A percentile compares a stretch with the other conserved stretches of the same genome.
Conservation (phyloP, 179 eudicot genomes). For the Corrigiola litoralis region DNA sequence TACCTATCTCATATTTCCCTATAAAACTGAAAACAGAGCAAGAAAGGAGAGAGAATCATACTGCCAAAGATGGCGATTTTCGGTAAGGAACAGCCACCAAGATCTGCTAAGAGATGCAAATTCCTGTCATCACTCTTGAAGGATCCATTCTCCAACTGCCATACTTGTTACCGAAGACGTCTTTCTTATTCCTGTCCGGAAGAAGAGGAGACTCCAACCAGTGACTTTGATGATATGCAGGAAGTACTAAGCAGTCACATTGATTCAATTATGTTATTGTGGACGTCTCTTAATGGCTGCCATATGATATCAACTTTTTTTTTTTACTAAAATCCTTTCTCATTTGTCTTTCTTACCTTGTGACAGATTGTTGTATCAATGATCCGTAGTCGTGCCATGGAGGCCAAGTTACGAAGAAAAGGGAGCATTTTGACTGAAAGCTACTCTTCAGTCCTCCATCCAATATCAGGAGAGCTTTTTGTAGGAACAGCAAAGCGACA, state of each 20-base stretch:
- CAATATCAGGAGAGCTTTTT: slow-evolving; percentile 37
- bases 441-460: slow-evolving; percentile 36
- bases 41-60: neutral
- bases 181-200: slow-evolving; percentile 27
- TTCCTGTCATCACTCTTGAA: slow-evolving; percentile 39
- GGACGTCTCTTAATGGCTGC: neutral
- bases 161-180: slow-evolving; percentile 26
- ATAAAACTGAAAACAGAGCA: neutral
- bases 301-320: neutral
- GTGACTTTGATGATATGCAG: slow-evolving; percentile 45
- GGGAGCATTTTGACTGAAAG: slow-evolving; percentile 28
- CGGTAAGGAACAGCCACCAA: slow-evolving; percentile 37
- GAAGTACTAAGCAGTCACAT: slow-evolving; percentile 34
- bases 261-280: too few relatives aligned
- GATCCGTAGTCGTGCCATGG: slow-evolving; percentile 61
- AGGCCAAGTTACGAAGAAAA: slow-evolving; percentile 49
- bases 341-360: neutral
- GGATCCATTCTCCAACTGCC: slow-evolving; percentile 56
- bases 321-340: neutral
- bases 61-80: slow-evolving; percentile 40
- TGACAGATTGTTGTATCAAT: slow-evolving; percentile 59
- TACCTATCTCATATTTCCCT: neutral
- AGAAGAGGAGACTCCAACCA: slow-evolving; percentile 32
- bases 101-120: slow-evolving; percentile 46
- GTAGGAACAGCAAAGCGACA: slow-evolving; percentile 8